Evolutionary conservation across 306 rosid genomes (phyloP).

Genomic region (cucumber (Cucumis sativus)): Cucumber_9930_V3 NC_026661.2:15780501-15781000

Average conservation of each 20-base stretch:
- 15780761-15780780: background rate
- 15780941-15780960: slow-evolving; percentile 81
- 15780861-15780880: slow-evolving; percentile 78
- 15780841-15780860: slow-evolving; percentile 61
- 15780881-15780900: slow-evolving; percentile 65
- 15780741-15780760: background rate
- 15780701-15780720: background rate
- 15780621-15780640: background rate
- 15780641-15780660: background rate
- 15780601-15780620: no score
- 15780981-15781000: slow-evolving; percentile 80
- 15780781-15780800: slow-evolving; percentile 15
- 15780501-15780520: no score
- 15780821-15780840: slow-evolving; percentile 84
- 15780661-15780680: background rate
- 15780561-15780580: no score
- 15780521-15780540: no score
- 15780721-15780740: slow-evolving; percentile 7
- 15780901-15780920: slow-evolving; percentile 77
- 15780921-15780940: slow-evolving; percentile 73
- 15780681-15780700: slow-evolving; percentile 18
- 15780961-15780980: slow-evolving; percentile 85
- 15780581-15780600: no score
- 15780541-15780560: no score
- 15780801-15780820: slow-evolving; percentile 50